Evolutionary conservation across 2,329 filamentous ascomycete species (phyloP).

Genomic region (Penicillium sp.): DNA sequence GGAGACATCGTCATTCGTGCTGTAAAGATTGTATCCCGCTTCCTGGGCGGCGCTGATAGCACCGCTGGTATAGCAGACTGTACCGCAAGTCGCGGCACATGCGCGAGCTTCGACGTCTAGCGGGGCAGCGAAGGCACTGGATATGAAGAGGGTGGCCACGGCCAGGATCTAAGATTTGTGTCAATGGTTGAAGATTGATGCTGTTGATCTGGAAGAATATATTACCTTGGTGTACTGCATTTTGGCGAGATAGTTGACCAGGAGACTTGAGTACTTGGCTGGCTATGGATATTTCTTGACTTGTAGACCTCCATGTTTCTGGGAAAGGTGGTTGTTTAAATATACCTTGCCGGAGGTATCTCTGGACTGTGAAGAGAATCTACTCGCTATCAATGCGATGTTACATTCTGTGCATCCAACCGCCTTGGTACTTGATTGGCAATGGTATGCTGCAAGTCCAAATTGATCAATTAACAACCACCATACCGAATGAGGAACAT

Average conservation of each 20-base stretch:
- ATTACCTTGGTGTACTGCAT: conserved; percentile 31
- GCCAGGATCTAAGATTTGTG: conserved; percentile 15
- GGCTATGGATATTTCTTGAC: neutral
- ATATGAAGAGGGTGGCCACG: conserved; percentile 24
- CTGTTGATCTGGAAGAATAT: neutral
- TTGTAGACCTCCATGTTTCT: neutral
- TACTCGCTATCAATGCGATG: conserved; percentile 7
- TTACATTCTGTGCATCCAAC: conserved; percentile 15
- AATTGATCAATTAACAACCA: neutral
- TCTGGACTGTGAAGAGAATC: neutral
- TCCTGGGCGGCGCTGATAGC: conserved; percentile 53
- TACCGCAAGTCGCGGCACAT: conserved; percentile 56
- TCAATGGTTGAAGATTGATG: neutral
- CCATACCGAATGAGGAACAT: conserved; percentile 18
- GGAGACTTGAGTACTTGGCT: neutral
- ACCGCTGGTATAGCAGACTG: conserved; percentile 51
- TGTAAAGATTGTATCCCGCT: conserved; percentile 54
- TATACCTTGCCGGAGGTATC: neutral
- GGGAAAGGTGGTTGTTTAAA: conserved; percentile 5
- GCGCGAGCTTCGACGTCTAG: conserved; percentile 39
- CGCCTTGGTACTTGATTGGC: conserved; percentile 2
- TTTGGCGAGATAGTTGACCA: conserved; percentile 7
- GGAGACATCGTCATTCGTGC: conserved; percentile 35
- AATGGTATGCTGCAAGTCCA: neutral
- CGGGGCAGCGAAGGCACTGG: conserved; percentile 29